Conservation (phyloP, 1,284 basidiomycete species). For the Ustilago shanxiensis region DNA sequence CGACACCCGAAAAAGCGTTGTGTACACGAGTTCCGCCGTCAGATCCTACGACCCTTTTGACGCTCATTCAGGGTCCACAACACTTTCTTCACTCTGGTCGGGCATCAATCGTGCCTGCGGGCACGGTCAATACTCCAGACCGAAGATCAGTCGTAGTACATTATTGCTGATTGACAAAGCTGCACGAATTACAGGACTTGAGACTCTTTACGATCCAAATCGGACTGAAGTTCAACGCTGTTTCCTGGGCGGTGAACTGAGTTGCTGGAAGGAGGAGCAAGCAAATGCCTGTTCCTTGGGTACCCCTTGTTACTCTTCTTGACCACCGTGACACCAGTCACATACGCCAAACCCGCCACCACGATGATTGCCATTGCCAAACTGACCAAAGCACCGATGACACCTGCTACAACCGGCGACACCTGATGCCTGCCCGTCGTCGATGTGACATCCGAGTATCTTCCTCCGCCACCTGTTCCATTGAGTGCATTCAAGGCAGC, state of each 20-base stretch:
- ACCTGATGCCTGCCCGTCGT: constrained; percentile 61
- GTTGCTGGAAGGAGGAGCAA: constrained; percentile 21
- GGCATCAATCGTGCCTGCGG: not conserved
- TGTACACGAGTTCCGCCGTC: constrained; percentile 10
- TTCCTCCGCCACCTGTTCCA: constrained; percentile 57
- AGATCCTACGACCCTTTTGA: not conserved
- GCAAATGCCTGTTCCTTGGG: constrained; percentile 23
- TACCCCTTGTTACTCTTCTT: constrained; percentile 29
- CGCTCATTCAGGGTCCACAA: constrained; percentile 16
- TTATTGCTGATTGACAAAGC: not conserved
- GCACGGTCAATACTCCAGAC: not conserved
- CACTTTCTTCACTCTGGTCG: no score
- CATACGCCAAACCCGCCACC: constrained; percentile 17
- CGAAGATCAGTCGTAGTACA: not conserved
- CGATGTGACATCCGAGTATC: constrained; percentile 50
- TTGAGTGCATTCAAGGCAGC: constrained; percentile 56
- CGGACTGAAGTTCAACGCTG: constrained; percentile 36
- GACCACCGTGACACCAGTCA: constrained; percentile 32
- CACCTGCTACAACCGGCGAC: constrained; percentile 60
- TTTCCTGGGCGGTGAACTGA: constrained; percentile 24
- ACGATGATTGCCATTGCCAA: constrained; percentile 52
- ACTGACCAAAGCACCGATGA: constrained; percentile 61
- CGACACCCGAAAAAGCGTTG: constrained; percentile 3
- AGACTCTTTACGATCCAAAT: constrained; percentile 31
- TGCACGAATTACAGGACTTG: not conserved